Base-by-base conservation (phyloP, 2,329 filamentous ascomycete genomes). In the Claviceps spartinae region DNA sequence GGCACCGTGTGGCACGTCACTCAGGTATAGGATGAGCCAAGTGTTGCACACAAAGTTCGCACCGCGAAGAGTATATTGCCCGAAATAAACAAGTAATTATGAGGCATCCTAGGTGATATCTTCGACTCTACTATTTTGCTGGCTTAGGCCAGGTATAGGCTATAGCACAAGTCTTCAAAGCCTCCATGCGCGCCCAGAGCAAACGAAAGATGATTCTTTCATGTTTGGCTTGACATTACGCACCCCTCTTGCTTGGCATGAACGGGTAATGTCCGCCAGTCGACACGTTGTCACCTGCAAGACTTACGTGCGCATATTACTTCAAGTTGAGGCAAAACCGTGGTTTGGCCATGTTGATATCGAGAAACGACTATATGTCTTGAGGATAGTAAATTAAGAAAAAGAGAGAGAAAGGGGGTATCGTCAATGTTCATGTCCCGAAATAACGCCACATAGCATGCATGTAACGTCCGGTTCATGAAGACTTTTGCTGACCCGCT, bases 371-470 rank as follows among this genome's bases (percentile, higher is more conserved):
- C 37, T 16, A 20, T 36, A n/a, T 8, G 26, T 18, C 24, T 34
- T 34, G 34, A 16, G 18, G 40, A 42, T 18, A 18, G 40, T 18
- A 18, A 42, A 42, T 20, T 4, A 18, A 20, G 4, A 3, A 30
- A 11, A 8, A 16, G 24, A 49, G 18, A 11, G 13, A 42, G 7
- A 11, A 11, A 13, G 40, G 18, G 48, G 51, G 49, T 54, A 55
- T 55, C 54, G 51, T 47, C 45, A 44, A 43, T 30, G n/a, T 22
- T 51, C 48, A 51, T 49, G 38, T 49, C 38, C 49, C 51, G 36
- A n/a, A 20, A 37, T 41, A 45, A 48, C 49, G 49, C 52, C 49
- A 42, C 11, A 49, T 44, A 43, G 5, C 41, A 43, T 46, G 52
- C 43, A 37, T 47, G 26, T 34, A 41, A 26, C 26, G 49, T 37